Evolutionary conservation across 75 land plant species (phyloP).

Genomic region (Ceratopteris richardii): DNA sequence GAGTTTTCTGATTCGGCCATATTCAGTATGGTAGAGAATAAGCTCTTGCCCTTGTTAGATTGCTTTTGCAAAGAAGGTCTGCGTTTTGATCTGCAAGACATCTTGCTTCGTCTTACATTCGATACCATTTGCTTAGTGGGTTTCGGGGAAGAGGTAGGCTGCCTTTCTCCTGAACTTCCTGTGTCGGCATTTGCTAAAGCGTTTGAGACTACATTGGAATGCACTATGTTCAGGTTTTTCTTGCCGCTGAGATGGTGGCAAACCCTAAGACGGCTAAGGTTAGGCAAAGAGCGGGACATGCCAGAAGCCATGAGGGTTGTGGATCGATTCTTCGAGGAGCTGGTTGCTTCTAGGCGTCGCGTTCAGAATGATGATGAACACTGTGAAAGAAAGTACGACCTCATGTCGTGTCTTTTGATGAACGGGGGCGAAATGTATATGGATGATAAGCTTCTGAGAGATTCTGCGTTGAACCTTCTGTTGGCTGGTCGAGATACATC

Average conservation of each 20-base stretch:
- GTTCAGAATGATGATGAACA: too few relatives aligned
- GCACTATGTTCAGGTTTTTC: constrained; percentile 27
- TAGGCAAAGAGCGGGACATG: constrained; percentile 47
- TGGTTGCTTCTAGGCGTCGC: too few relatives aligned
- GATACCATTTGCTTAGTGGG: constrained; percentile 52
- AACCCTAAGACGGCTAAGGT: constrained; percentile 19
- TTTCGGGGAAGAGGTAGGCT: constrained; percentile 47
- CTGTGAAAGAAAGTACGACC: too few relatives aligned
- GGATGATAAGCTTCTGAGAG: constrained; percentile 31
- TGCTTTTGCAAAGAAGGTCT: too few relatives aligned
- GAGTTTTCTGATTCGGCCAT: constrained; percentile 19
- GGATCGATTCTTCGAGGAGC: too few relatives aligned
- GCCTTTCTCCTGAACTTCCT: constrained; percentile 19
- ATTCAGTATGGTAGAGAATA: constrained; percentile 8
- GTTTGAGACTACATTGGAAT: constrained; percentile 40
- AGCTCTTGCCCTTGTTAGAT: constrained; percentile 36
- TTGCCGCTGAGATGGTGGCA: constrained; percentile 16
- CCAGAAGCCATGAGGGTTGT: too few relatives aligned
- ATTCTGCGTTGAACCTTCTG: constrained; percentile 32
- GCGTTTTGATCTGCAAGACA: constrained; percentile 29
- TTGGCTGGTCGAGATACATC: constrained; percentile 49
- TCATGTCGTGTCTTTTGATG: too few relatives aligned
- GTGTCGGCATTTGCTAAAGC: constrained; percentile 19
- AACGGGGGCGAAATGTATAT: too few relatives aligned
- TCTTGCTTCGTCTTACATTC: constrained; percentile 44